These are phyloP conservation scores for Colletotrichum sp. DNA, from an alignment of 2,329 filamentous ascomycete genomes.

Conservation along the genomic window DNA sequence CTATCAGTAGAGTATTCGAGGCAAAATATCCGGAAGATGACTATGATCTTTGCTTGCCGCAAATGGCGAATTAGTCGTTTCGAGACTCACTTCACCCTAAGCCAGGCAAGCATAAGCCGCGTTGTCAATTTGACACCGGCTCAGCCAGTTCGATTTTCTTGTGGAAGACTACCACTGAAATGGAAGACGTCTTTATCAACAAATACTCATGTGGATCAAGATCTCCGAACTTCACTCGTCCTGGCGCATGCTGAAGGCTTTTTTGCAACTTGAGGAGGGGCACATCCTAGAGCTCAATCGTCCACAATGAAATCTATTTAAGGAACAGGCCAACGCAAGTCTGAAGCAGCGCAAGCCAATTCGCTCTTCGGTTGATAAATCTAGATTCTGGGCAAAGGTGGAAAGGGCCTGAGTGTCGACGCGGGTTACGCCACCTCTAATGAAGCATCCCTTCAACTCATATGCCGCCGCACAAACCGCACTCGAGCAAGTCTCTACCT, in stretches of 20 bases:
- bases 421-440: neutral
- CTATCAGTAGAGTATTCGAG: neutral
- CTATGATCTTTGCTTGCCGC: too few relatives aligned
- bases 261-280: neutral
- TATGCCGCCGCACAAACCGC: neutral
- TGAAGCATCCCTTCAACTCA: neutral
- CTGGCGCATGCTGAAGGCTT: neutral
- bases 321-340: too few relatives aligned
- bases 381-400: too few relatives aligned
- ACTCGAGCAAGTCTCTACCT: neutral
- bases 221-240: neutral
- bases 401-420: neutral
- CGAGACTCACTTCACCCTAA: neutral
- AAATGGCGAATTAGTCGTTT: too few relatives aligned
- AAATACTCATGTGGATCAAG: neutral
- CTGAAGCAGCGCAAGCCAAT: too few relatives aligned
- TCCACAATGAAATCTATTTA: neutral
- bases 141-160: neutral
- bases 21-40: neutral
- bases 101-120: neutral
- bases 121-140: fast-evolving
- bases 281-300: neutral
- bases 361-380: too few relatives aligned
- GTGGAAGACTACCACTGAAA: neutral
- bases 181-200: neutral